Percentiles rank a stretch among this genome's conserved stretches.
Evolutionary conservation across 2,329 filamentous ascomycete species (phyloP).

Genomic region (Ophiostoma tasmaniense): DNA sequence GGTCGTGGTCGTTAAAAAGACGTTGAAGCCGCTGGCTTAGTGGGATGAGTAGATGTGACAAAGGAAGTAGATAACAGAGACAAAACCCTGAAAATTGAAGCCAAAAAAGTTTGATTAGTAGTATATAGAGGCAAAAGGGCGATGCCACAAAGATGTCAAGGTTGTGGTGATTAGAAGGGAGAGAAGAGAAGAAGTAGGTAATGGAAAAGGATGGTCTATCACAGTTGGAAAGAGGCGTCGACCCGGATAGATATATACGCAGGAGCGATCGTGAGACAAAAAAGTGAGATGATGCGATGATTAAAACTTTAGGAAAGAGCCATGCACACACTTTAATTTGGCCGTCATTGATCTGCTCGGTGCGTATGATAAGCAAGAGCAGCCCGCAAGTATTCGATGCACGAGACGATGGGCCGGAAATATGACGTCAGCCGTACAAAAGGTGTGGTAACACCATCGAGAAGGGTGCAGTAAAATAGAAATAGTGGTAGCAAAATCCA

Average conservation of each 20-base stretch:
- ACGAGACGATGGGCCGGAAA: not conserved
- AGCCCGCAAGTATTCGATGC: not conserved
- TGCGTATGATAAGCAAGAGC: not conserved
- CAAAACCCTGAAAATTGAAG: not conserved
- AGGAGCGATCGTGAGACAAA: not conserved
- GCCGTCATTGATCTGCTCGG: not conserved
- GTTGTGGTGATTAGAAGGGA: not conserved
- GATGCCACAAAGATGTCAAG: not conserved
- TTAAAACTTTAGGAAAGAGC: not conserved
- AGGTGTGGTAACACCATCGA: not conserved
- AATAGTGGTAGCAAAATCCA: not conserved
- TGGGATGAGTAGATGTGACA: not conserved
- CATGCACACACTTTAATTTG: not conserved
- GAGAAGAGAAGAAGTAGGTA: not conserved
- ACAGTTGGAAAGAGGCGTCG: not conserved
- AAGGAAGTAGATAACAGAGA: not conserved
- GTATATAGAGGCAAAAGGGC: not conserved
- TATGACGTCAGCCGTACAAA: not conserved
- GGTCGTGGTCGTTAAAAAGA: not conserved
- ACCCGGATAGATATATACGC: not conserved
- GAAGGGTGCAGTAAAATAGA: not conserved
- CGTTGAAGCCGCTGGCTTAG: not conserved
- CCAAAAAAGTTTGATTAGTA: not conserved
- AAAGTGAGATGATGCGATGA: not conserved
- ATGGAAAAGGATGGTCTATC: not conserved